Evolutionary conservation across 2,329 filamentous ascomycete genomes (phyloP).

Genomic region (Claviceps capensis): DNA sequence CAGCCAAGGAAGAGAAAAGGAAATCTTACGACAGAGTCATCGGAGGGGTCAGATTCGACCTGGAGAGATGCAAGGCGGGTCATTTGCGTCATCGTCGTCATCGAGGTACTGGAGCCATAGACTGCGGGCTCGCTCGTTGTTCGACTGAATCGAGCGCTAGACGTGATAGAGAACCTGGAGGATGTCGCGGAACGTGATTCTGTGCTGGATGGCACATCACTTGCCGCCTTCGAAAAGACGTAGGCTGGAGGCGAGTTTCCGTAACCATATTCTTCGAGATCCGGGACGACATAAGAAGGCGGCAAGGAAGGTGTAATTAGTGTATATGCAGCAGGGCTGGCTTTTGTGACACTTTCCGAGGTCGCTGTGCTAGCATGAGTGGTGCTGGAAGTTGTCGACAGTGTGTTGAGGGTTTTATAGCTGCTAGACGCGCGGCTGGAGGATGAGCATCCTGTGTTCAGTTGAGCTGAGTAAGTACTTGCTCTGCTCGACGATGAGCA

Average conservation of each 20-base stretch:
- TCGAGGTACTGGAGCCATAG: conserved; percentile 1
- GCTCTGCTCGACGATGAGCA: neutral
- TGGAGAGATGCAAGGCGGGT: neutral
- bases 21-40: neutral
- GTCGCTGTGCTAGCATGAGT: neutral
- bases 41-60: neutral
- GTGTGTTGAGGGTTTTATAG: neutral
- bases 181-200: neutral
- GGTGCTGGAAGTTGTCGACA: neutral
- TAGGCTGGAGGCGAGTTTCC: conserved; percentile 3
- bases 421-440: neutral
- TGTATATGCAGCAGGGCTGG: conserved; percentile 3
- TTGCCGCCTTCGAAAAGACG: neutral
- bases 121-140: neutral
- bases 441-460: neutral
- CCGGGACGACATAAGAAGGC: conserved; percentile 4
- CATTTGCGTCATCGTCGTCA: neutral
- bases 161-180: neutral
- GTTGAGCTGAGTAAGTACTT: neutral
- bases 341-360: neutral
- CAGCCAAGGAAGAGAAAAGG: too few relatives aligned
- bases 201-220: neutral
- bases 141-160: neutral
- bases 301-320: conserved; percentile 1
- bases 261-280: conserved; percentile 7